A percentile compares a stretch with the other conserved stretches of the same genome.
Evolutionary conservation across 2,329 filamentous ascomycete genomes (phyloP).

Genomic region (Ophiocordyceps camponoti-saundersi): DNA sequence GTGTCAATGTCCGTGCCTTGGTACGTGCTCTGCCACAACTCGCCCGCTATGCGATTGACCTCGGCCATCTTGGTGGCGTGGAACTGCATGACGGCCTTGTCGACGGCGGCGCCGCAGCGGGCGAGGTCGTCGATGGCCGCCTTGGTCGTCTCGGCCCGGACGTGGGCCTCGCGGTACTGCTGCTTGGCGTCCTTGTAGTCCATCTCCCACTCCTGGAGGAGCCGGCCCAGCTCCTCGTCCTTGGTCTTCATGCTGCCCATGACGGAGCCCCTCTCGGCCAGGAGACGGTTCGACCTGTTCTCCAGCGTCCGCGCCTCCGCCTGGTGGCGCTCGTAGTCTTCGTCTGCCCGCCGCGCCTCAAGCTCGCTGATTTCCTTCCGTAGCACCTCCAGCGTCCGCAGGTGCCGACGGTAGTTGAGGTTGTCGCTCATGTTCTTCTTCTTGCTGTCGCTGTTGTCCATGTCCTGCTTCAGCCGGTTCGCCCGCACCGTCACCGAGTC

Average conservation of each 20-base stretch:
- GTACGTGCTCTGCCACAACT: constrained; percentile 95
- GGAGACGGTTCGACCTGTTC: constrained; percentile 47
- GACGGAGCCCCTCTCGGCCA: constrained; percentile 56
- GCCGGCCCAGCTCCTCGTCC: constrained; percentile 57
- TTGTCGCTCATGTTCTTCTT: constrained; percentile 85
- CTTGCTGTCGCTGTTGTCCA: constrained; percentile 63
- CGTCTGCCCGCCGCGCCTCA: constrained; percentile 62
- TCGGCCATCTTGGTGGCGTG: constrained; percentile 96
- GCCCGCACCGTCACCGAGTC: constrained; percentile 48
- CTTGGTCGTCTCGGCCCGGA: constrained; percentile 81
- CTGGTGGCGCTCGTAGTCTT: constrained; percentile 62
- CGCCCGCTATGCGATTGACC: constrained; percentile 85
- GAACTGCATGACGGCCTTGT: constrained; percentile 95
- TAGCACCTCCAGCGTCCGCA: constrained; percentile 50
- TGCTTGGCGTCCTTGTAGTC: constrained; percentile 71
- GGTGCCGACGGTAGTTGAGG: constrained; percentile 63
- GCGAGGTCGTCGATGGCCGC: constrained; percentile 82
- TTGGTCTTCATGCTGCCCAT: constrained; percentile 70
- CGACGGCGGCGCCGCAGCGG: constrained; percentile 67
- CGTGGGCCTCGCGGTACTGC: constrained; percentile 74
- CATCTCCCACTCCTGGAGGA: constrained; percentile 65
- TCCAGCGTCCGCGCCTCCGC: constrained; percentile 53
- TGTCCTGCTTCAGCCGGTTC: constrained; percentile 61
- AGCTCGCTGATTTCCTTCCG: constrained; percentile 55
- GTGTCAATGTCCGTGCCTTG: constrained; percentile 95